A percentile compares a stretch with the other conserved stretches of the same genome.
phyloP scores from a whole-genome alignment of 129 eudicot species.

The Lonicera japonica region DNA sequence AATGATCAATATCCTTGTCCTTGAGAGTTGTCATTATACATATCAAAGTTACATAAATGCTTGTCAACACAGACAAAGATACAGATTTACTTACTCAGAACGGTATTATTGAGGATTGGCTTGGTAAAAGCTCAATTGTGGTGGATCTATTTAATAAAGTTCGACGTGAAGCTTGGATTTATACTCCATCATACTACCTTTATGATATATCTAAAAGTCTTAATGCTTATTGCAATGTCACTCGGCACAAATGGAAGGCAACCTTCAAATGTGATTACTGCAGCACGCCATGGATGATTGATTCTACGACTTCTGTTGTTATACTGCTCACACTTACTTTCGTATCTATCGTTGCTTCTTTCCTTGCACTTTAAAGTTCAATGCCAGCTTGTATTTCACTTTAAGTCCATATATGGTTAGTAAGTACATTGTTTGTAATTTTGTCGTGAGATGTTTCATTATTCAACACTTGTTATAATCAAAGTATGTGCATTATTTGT shows the following conservation, averaged over 20 bases:
- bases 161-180: not conserved
- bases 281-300: too few relatives aligned
- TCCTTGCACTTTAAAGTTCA: not conserved
- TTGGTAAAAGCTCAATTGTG: conserved; percentile 7
- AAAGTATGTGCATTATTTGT: too few relatives aligned
- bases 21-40: conserved; percentile 7
- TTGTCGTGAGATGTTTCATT: too few relatives aligned
- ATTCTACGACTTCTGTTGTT: too few relatives aligned
- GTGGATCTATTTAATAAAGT: conserved; percentile 2
- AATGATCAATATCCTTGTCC: too few relatives aligned
- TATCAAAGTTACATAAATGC: conserved; percentile 9
- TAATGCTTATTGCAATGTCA: not conserved
- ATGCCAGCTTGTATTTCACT: too few relatives aligned
- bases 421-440: too few relatives aligned
- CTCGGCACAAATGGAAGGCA: conserved; percentile 18
- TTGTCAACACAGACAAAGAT: conserved; percentile 8
- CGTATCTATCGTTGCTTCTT: not conserved
- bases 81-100: conserved; percentile 12
- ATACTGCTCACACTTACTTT: too few relatives aligned
- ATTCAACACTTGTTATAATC: too few relatives aligned
- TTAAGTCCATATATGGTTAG: too few relatives aligned
- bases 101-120: conserved; percentile 7
- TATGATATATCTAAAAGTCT: not conserved
- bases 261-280: too few relatives aligned
- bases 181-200: conserved; percentile 1